Evolutionary conservation across 148 eudicot species (phyloP).

Genomic region (Cornus florida): DNA sequence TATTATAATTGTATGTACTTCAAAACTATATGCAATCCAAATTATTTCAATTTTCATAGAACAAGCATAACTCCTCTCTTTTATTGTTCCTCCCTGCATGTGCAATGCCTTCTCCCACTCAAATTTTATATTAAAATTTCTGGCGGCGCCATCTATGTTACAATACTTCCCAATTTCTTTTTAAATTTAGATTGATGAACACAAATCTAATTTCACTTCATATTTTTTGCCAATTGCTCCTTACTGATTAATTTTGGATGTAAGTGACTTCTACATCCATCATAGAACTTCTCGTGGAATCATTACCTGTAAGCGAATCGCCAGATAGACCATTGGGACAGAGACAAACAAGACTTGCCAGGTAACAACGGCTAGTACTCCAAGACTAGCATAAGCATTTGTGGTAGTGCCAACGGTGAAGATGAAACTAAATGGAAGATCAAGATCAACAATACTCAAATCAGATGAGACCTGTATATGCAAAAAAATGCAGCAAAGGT

Average conservation of each 20-base stretch:
- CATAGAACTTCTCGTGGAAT: background rate
- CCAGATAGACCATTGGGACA: conserved; percentile 64
- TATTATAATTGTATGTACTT: no score
- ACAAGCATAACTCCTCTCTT: no score
- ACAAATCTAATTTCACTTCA: background rate
- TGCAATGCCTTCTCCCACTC: background rate
- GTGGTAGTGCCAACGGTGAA: conserved; percentile 59
- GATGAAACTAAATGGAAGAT: conserved; percentile 66
- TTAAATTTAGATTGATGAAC: no score
- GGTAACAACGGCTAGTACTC: conserved; percentile 69
- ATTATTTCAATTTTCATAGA: no score
- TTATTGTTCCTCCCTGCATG: background rate
- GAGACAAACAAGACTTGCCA: conserved; percentile 93
- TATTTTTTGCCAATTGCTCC: background rate
- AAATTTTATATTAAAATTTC: background rate
- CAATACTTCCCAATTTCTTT: background rate
- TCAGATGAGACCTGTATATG: conserved; percentile 68
- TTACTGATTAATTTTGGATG: background rate
- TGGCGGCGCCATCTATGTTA: background rate
- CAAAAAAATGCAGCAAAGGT: background rate
- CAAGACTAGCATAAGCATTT: conserved; percentile 56
- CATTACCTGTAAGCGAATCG: conserved; percentile 75
- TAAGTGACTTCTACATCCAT: background rate
- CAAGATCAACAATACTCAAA: conserved; percentile 83
- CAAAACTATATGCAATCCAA: no score